Conservation (phyloP, 768 basidiomycete genomes). For the Hygrophorus pudorinus region DNA sequence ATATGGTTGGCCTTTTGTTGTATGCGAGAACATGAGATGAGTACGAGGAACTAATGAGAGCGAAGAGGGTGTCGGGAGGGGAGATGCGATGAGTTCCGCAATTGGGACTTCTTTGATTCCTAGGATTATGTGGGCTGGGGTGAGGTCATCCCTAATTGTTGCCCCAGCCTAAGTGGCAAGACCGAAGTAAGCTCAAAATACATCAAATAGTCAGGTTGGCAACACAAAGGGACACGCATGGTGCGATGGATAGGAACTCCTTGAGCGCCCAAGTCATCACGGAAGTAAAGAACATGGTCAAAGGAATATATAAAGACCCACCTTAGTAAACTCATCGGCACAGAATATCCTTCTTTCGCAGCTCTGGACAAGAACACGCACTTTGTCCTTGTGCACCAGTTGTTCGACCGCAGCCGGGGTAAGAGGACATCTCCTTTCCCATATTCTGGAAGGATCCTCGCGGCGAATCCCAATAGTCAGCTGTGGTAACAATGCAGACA, state of each 20-base stretch:
- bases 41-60: constrained; percentile 34
- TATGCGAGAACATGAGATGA: constrained; percentile 90
- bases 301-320: constrained; percentile 22
- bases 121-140: constrained; percentile 61
- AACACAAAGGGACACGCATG: constrained; percentile 1
- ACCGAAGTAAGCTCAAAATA: too few species aligned
- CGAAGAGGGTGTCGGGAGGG: constrained; percentile 17
- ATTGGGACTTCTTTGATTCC: constrained; percentile 88
- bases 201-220: constrained; percentile 1
- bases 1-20: constrained; percentile 78
- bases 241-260: too few species aligned
- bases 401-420: constrained; percentile 64
- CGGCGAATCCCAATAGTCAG: constrained; percentile 32
- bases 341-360: constrained; percentile 70
- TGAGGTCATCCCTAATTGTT: constrained; percentile 41
- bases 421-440: constrained; percentile 81
- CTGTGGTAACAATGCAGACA: too few species aligned
- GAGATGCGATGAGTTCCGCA: constrained; percentile 41
- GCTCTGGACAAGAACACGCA: constrained; percentile 64
- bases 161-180: constrained; percentile 61
- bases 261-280: too few species aligned
- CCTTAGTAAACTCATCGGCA: constrained; percentile 54
- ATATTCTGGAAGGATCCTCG: constrained; percentile 72
- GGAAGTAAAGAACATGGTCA: not conserved
- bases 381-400: constrained; percentile 44